Base-by-base conservation (phyloP, 768 basidiomycete species). In the Lentinula guzmanii region DNA sequence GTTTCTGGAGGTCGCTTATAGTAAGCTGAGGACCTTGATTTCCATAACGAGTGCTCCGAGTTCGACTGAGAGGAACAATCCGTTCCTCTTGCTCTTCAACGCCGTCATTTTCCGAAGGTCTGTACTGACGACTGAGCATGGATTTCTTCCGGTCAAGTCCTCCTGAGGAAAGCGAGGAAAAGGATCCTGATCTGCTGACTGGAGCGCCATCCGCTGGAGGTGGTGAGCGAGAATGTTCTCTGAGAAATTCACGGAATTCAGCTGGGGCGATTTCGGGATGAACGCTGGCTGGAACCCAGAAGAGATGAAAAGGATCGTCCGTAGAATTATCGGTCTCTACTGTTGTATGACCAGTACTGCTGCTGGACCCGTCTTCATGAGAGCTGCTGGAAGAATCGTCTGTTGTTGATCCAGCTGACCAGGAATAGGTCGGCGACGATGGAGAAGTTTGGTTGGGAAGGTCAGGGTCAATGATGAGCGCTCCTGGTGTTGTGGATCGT, bases 211-310 rank as follows among this genome's bases (percentile, higher is more conserved):
- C 83, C 63, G 85, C 86, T 31, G 79, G 73, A 41, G 83, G 73
- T 50, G 82, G 80, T 7, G 81, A 73, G 63, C 87, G 84, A 10
- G 94, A 83, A 75, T 98, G 97, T 67, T 96, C 92, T 72, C 95
- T 91, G 66, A 99, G 85, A 71, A 99, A 98, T 10, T 87, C 90
- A 56, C 93, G 85, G 74, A 99, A 99, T 73, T 98, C 95, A 52
- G 87, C 90, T 24, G 97, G 97, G 0, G 95, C 96, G 69, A 99
- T 91, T 78, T 99, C 97, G 34, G 97, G 97, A 71, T 98, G 97
- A 39, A 98, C 79, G 61, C 89, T 85, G 15, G 97, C 97, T 58
- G 97, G 97, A 33, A 99, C 94, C 97, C 97, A 99, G 81, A 98
- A 98, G 65, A 98, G 85, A 73, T 93, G 90, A 68, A 88, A 87